Percentiles rank a stretch among this genome's conserved stretches.
Conservation (phyloP, 2,329 filamentous ascomycete genomes). For the Hypoxylon sp. region DNA sequence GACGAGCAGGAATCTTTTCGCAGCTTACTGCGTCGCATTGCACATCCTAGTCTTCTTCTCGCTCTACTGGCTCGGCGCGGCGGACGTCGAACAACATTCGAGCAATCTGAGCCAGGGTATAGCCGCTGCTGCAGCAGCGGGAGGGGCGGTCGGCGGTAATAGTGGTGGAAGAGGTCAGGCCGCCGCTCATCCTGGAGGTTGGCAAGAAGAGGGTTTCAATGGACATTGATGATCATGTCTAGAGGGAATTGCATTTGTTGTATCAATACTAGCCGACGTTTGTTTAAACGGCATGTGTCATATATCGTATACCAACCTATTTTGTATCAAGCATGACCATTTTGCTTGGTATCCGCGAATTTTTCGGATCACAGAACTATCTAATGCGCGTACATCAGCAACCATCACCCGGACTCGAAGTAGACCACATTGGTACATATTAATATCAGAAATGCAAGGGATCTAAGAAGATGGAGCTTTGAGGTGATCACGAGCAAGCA, state of each 20-base stretch:
- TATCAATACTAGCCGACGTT: conserved; percentile 29
- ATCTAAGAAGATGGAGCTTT: too few relatives aligned
- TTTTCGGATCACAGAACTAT: too few relatives aligned
- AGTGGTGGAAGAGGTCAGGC: conserved; percentile 47
- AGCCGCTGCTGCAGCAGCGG: conserved; percentile 55
- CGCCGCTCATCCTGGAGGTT: conserved; percentile 59
- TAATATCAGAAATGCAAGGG: not conserved
- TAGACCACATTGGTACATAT: not conserved
- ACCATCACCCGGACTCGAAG: not conserved
- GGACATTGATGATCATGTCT: conserved; percentile 46
- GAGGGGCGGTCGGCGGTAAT: conserved; percentile 47
- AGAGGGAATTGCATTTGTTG: conserved; percentile 20
- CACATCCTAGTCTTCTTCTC: conserved; percentile 88
- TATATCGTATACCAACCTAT: conserved; percentile 23
- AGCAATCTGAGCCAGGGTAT: conserved; percentile 62
- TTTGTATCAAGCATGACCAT: conserved; percentile 8
- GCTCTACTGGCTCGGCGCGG: conserved; percentile 82
- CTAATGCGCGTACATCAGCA: too few relatives aligned
- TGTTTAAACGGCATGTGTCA: conserved; percentile 25
- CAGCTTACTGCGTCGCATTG: conserved; percentile 86
- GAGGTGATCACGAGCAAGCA: conserved; percentile 1
- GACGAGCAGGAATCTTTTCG: conserved; percentile 92
- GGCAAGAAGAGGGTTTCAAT: conserved; percentile 70
- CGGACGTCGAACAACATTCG: conserved; percentile 69
- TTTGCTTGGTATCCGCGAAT: not conserved